Percentiles rank a stretch among this genome's conserved stretches.
Evolutionary conservation across 192 early-diverging fungal genomes (phyloP).

Genomic region (Mortierella hygrophila): DNA sequence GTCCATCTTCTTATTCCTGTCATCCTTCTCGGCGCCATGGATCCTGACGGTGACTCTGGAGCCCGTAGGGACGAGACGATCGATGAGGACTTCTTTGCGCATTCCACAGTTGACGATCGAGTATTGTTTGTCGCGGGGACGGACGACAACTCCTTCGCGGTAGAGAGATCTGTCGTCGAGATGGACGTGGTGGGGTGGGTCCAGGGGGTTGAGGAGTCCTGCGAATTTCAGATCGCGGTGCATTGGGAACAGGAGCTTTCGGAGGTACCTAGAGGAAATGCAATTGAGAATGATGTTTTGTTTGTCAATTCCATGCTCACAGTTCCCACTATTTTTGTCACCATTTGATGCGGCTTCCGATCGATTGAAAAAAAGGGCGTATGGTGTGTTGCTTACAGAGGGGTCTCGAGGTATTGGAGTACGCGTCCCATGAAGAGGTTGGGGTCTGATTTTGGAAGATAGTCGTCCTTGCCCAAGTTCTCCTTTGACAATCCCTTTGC

Average conservation of each 20-base stretch:
- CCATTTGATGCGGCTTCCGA: too few species aligned
- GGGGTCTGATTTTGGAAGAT: slow-evolving; percentile 62
- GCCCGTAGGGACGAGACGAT: slow-evolving; percentile 66
- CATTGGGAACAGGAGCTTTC: slow-evolving; percentile 76
- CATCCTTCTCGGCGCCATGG: slow-evolving; percentile 41
- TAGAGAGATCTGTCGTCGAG: slow-evolving; percentile 69
- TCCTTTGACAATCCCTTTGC: slow-evolving; percentile 44
- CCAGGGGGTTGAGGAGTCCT: slow-evolving; percentile 74
- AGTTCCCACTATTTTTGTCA: too few species aligned
- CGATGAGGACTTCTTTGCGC: slow-evolving; percentile 62
- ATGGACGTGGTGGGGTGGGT: slow-evolving; percentile 76
- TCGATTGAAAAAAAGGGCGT: neutral
- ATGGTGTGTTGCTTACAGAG: slow-evolving; percentile 57
- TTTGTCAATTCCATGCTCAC: too few species aligned
- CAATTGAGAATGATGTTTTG: too few species aligned
- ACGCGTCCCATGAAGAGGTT: slow-evolving; percentile 74
- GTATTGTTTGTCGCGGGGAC: slow-evolving; percentile 36
- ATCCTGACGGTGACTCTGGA: slow-evolving; percentile 70
- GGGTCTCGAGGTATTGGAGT: slow-evolving; percentile 78
- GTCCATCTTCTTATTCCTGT: slow-evolving; percentile 31
- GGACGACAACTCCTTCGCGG: slow-evolving; percentile 72
- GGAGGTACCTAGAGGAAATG: slow-evolving; percentile 61
- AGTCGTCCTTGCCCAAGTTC: slow-evolving; percentile 54
- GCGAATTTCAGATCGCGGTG: slow-evolving; percentile 73
- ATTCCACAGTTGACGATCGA: slow-evolving; percentile 55